Conservation (phyloP, 2,329 filamentous ascomycete species). For the Colletotrichum eleusines region DNA sequence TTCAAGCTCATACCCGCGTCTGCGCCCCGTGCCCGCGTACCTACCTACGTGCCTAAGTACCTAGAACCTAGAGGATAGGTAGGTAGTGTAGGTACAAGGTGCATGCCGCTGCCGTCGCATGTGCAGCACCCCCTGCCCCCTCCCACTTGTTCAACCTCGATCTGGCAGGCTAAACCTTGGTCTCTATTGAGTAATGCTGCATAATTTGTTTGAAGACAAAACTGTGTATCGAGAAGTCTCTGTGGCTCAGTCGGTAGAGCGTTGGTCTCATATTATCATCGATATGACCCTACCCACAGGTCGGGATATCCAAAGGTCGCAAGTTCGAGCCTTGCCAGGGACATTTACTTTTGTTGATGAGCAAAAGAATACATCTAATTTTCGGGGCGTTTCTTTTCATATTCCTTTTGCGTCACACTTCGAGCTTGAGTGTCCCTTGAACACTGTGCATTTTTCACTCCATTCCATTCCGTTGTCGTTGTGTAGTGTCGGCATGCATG, state of each 20-base stretch:
- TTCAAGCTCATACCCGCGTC: not conserved
- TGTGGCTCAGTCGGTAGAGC: constrained; percentile 38
- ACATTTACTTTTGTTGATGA: not conserved
- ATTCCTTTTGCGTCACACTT: not conserved
- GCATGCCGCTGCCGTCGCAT: constrained; percentile 2
- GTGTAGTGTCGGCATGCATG: no score
- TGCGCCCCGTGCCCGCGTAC: not conserved
- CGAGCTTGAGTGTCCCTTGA: not conserved
- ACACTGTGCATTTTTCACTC: not conserved
- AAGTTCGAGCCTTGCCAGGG: constrained; percentile 40
- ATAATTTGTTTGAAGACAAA: no score
- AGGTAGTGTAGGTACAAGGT: not conserved
- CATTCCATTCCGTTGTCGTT: not conserved
- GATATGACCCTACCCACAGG: constrained; percentile 17
- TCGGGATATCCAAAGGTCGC: constrained; percentile 38
- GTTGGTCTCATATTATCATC: constrained; percentile 31
- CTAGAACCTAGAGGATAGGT: no score
- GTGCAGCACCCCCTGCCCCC: not conserved
- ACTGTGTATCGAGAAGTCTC: constrained; percentile 13
- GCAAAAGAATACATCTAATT: not conserved
- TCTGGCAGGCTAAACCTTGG: not conserved
- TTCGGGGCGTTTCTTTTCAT: not conserved
- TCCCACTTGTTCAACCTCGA: not conserved
- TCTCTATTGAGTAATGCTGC: not conserved
- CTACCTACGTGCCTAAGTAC: no score